Percentiles rank a stretch among this genome's conserved stretches.
Evolutionary conservation across 208 protist genomes (phyloP).

Genomic region (Crithidia sp.): DNA sequence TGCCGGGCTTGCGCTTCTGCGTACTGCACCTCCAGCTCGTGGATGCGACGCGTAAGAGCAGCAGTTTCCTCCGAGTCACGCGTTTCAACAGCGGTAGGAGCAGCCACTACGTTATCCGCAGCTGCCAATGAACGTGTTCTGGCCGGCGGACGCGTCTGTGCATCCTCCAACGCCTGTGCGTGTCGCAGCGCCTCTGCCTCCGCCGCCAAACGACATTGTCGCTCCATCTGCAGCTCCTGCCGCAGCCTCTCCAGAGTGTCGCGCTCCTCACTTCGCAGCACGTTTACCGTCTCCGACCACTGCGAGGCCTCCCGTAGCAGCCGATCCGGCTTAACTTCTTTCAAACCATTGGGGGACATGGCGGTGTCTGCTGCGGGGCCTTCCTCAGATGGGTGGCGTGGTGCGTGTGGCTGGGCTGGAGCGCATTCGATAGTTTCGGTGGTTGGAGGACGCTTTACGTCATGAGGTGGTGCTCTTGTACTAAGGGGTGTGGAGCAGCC

Average conservation of each 20-base stretch:
- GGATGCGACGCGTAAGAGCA: slow-evolving; percentile 19
- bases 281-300: background rate
- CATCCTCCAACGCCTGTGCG: slow-evolving; percentile 3
- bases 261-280: background rate
- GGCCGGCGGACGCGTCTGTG: background rate
- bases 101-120: background rate
- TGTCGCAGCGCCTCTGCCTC: slow-evolving; percentile 7
- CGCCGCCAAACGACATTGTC: slow-evolving; percentile 6
- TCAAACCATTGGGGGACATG: background rate
- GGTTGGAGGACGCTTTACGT: background rate
- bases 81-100: background rate
- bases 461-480: background rate
- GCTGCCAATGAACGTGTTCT: background rate
- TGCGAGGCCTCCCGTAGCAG: slow-evolving; percentile 1
- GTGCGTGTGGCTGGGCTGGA: too few relatives aligned
- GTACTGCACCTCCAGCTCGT: slow-evolving; percentile 6
- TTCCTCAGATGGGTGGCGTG: too few relatives aligned
- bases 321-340: background rate
- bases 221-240: slow-evolving; percentile 19
- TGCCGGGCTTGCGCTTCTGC: background rate
- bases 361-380: too few relatives aligned
- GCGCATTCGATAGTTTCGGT: too few relatives aligned
- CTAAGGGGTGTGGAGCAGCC: slow-evolving; percentile 10
- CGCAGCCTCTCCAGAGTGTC: slow-evolving; percentile 3
- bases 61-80: background rate